These are phyloP conservation scores for Aspergillus pseudotamarii DNA, from an alignment of 2,329 filamentous ascomycete species.

Conservation along the genomic window DNA sequence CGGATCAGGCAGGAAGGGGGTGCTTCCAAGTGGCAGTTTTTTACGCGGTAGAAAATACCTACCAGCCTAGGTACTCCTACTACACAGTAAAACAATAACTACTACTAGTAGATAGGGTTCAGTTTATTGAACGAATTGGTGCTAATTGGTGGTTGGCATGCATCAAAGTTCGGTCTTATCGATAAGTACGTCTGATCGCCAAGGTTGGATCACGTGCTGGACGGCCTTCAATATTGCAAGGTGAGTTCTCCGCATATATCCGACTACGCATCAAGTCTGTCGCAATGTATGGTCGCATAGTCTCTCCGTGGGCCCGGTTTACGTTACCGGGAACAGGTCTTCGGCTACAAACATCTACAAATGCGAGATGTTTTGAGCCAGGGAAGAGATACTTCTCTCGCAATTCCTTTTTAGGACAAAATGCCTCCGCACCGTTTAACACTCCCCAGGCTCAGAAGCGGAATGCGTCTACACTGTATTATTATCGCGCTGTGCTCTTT, in stretches of 20 bases:
- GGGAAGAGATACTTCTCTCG: constrained; percentile 38
- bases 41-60: too few species aligned
- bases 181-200: constrained; percentile 8
- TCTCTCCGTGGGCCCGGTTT: constrained; percentile 29
- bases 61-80: too few species aligned
- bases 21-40: too few species aligned
- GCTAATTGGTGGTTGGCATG: not conserved
- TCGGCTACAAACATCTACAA: constrained; percentile 17
- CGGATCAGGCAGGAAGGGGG: too few species aligned
- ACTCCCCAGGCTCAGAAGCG: constrained; percentile 45
- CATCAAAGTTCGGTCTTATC: not conserved
- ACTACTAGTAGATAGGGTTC: too few species aligned
- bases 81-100: too few species aligned
- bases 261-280: constrained; percentile 16
- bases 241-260: constrained; percentile 17
- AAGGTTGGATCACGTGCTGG: constrained; percentile 23
- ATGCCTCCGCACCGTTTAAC: constrained; percentile 36
- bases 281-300: constrained; percentile 34
- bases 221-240: constrained; percentile 14
- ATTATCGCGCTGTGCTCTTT: constrained; percentile 7
- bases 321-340: constrained; percentile 16
- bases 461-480: constrained; percentile 60
- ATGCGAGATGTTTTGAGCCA: constrained; percentile 22
- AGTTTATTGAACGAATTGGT: not conserved
- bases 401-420: constrained; percentile 31